Evolutionary conservation across 2,329 filamentous ascomycete genomes (phyloP), one percentile per base, ranked within the genome.

Genomic region (Phialophora expanda): DNA sequence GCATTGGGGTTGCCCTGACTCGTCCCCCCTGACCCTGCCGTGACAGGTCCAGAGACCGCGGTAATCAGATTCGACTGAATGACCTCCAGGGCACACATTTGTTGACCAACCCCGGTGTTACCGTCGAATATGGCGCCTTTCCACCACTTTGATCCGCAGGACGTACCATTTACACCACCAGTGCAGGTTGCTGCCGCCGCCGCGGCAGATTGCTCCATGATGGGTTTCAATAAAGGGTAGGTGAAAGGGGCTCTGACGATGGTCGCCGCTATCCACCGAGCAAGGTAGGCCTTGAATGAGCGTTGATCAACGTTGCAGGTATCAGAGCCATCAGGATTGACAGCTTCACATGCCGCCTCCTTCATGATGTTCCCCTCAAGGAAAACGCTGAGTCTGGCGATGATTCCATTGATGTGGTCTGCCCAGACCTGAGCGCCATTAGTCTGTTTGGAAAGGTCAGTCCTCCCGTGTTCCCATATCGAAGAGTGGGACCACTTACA

Each of bases 271-370:
- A 83, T 80, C 82, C 86, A 90, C 46, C 87, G 84, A 0, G 84
- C 78, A 5, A 89, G 80, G 73, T 88, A 89, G 11, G 86, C 86
- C 76, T 90, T 90, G 81, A 90, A 90, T 1, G 84, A 84, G 54
- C 81, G 83, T 75, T 89, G 86, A 68, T 90, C 87, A n/a, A 83
- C 80, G 75, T 88, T 85, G 77, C 87, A 89, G 14, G 76, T 81
- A 69, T 79, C 74, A 22, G 58, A 53, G 32, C 58, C 58, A 34
- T 53, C 58, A 12, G 56, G 26, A 22, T 61, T 61, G 66, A 80
- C 73, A 54, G 73, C 76, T 73, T 90, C 87, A 73, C 88, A 90
- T 11, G 85, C 82, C 44, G 80, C 78, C 74, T 90, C 87, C 70
- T 80, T 86, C 78, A 88, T 83, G 66, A 88, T 78, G 66, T 84